Percentiles rank a stretch among this genome's conserved stretches.
Conservation (phyloP, 768 basidiomycete genomes). For the Leccinum truebloodii region DNA sequence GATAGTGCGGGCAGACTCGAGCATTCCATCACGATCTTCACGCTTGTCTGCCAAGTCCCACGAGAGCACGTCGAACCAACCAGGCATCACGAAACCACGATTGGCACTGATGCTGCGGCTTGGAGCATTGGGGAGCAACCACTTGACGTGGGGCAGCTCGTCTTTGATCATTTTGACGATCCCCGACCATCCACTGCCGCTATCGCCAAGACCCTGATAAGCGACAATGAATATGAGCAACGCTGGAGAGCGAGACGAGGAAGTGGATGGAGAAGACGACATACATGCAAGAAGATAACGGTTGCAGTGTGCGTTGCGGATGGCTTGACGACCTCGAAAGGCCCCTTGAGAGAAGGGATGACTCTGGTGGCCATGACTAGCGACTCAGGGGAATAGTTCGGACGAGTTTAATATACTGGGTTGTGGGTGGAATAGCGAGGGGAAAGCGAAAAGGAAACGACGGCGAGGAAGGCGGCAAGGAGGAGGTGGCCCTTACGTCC, state of each 20-base stretch:
- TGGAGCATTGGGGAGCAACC: slow-evolving; percentile 55
- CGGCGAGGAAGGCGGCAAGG: slow-evolving; percentile 6
- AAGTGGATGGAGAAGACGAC: slow-evolving; percentile 23
- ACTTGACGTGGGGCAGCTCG: slow-evolving; percentile 75
- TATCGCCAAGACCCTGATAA: slow-evolving; percentile 71
- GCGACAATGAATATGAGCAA: slow-evolving; percentile 5
- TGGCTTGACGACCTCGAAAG: slow-evolving; percentile 54
- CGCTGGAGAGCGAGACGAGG: slow-evolving; percentile 3
- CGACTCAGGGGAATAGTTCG: background rate
- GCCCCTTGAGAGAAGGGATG: slow-evolving; percentile 23
- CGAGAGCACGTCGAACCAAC: slow-evolving; percentile 79
- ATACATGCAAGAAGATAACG: slow-evolving; percentile 87
- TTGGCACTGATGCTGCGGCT: slow-evolving; percentile 71
- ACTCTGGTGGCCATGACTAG: slow-evolving; percentile 20
- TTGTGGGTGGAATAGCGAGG: background rate
- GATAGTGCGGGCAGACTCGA: slow-evolving; percentile 58
- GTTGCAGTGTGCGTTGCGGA: slow-evolving; percentile 75
- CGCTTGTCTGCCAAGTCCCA: slow-evolving; percentile 53
- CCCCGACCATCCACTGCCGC: slow-evolving; percentile 74
- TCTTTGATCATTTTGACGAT: slow-evolving; percentile 69
- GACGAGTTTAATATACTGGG: background rate
- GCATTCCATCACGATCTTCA: slow-evolving; percentile 68
- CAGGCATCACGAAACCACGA: slow-evolving; percentile 67
- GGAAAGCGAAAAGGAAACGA: background rate
- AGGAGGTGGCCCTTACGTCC: slow-evolving; percentile 2